phyloP scores from a whole-genome alignment of 2,329 filamentous ascomycete genomes.

The Aspergillus persii region DNA sequence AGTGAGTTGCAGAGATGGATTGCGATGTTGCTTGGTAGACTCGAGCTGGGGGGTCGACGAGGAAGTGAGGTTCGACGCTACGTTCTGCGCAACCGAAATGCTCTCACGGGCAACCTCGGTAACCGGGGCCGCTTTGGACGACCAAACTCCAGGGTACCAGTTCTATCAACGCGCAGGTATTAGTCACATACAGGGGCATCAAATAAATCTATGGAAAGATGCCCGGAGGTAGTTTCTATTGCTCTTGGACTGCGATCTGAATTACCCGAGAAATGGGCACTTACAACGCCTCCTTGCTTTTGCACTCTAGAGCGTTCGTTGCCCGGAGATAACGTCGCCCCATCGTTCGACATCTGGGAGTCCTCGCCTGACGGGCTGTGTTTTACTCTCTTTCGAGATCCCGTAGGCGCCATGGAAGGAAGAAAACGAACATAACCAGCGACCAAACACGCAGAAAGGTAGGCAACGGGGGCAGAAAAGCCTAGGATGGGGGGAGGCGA shows the following conservation, averaged over 20 bases:
- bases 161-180: conserved; percentile 24
- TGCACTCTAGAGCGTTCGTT: conserved; percentile 26
- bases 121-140: conserved; percentile 46
- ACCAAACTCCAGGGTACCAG: conserved; percentile 49
- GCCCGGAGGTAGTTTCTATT: neutral
- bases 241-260: neutral
- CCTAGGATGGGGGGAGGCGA: conserved; percentile 5
- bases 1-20: conserved; percentile 44
- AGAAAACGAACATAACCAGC: conserved; percentile 34
- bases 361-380: conserved; percentile 36
- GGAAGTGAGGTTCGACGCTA: conserved; percentile 34
- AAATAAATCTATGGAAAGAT: neutral
- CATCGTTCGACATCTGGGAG: conserved; percentile 26
- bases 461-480: conserved; percentile 5
- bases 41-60: conserved; percentile 31
- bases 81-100: conserved; percentile 44
- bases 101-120: conserved; percentile 51
- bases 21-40: conserved; percentile 24
- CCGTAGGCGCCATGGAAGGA: conserved; percentile 39
- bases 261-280: neutral
- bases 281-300: conserved; percentile 18
- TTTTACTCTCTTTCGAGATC: conserved; percentile 46
- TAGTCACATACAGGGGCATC: conserved; percentile 6
- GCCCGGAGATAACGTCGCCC: conserved; percentile 14
- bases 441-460: neutral